Base-by-base conservation (phyloP, 306 rosid genomes). In the Ochetophila trinervis region DNA sequence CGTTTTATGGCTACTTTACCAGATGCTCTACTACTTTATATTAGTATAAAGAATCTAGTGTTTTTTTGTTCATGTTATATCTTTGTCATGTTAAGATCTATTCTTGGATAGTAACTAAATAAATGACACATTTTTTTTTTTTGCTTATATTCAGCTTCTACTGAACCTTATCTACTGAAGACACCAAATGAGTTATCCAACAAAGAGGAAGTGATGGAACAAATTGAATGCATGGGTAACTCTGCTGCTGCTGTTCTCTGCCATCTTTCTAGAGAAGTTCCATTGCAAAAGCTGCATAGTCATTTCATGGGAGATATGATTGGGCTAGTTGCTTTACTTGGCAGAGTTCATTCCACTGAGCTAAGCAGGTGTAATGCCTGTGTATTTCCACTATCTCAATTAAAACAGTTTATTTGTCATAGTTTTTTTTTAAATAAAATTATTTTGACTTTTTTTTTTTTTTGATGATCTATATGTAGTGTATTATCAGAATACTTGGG, bases 401-500 rank as follows among this genome's bases (percentile, higher is more conserved):
- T 32, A 37, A 42, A 56, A 44, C 8, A 40, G 45, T 9, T 40
- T 40, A 40, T 40, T 65, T 40, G 17, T 5, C 51, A 6, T 50
- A 8, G 19, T 52, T 30, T 57, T n/a, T 20, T 1, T 53, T 21
- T 49, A n/a, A n/a, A n/a, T n/a, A n/a, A n/a, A n/a, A n/a, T 35
- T 14, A 30, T 71, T 45, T 42, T 23, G 7, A 62, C 34, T 53
- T 52, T 64, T 37, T 60, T 62, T 15, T 37, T 53, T 67, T 37
- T 65, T 20, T 27, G 9, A 42, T 62, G 22, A 56, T 60, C 59
- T 63, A 21, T 6, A 7, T 74, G 35, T 83, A 85, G 95, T 78
- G 56, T 83, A 17, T 62, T 85, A 55, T 76, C 95, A n/a, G 95
- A 87, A 76, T 85, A 76, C 79, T 74, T 87, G 42, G 95, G 95